Conservation (phyloP, 495 filamentous ascomycete genomes). For the Neurospora intermedia region DNA sequence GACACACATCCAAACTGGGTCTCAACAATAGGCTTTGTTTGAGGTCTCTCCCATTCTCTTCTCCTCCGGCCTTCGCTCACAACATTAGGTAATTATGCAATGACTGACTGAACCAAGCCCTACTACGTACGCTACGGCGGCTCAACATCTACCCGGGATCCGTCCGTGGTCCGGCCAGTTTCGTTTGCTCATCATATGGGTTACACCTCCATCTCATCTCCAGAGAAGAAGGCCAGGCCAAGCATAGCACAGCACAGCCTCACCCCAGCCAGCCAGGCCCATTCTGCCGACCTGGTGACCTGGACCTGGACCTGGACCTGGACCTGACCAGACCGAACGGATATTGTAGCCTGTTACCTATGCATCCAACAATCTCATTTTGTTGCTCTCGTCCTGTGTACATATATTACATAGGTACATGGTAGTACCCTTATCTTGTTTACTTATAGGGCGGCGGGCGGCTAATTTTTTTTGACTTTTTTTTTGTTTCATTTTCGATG, state of each 20-base stretch:
- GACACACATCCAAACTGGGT: neutral
- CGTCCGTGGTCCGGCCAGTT: neutral
- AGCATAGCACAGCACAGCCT: neutral
- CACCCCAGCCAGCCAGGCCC: neutral
- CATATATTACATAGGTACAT: neutral
- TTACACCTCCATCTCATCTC: neutral
- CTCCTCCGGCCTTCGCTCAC: neutral
- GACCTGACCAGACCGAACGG: neutral
- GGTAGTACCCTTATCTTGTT: no score
- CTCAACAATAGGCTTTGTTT: neutral
- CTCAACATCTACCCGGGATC: neutral
- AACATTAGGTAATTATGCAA: neutral
- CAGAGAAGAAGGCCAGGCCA: neutral
- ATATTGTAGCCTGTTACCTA: neutral
- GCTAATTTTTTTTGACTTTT: neutral
- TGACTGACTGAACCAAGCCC: neutral
- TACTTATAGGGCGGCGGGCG: neutral
- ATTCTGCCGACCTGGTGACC: neutral
- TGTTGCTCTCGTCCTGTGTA: neutral
- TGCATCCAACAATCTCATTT: neutral
- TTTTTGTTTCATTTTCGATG: neutral
- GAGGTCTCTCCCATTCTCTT: neutral
- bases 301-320: neutral
- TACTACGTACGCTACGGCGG: neutral
- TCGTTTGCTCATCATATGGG: neutral